Evolutionary conservation across 495 filamentous ascomycete species (phyloP).

Genomic region (Lophium mytilinum): DNA sequence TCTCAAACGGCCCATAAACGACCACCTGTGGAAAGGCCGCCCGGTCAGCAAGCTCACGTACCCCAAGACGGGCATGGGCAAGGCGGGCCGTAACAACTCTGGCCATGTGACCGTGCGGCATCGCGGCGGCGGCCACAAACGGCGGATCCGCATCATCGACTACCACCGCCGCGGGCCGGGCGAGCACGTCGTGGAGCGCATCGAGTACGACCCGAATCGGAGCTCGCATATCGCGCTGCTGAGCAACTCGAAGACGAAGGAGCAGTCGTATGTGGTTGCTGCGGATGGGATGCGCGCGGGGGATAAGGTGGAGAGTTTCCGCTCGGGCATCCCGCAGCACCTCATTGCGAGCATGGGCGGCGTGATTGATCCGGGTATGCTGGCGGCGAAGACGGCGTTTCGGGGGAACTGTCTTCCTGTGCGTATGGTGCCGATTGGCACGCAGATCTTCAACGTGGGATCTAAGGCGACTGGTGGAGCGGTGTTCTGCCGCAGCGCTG

Average conservation of each 20-base stretch:
- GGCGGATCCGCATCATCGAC: constrained; percentile 84
- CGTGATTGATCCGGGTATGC: constrained; percentile 80
- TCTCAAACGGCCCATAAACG: constrained; percentile 83
- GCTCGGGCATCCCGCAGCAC: constrained; percentile 75
- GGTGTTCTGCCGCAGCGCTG: constrained; percentile 88
- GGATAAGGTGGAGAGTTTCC: constrained; percentile 84
- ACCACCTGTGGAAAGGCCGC: constrained; percentile 90
- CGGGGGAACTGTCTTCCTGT: constrained; percentile 91
- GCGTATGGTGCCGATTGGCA: constrained; percentile 89
- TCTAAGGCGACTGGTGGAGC: constrained; percentile 62
- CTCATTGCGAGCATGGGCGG: constrained; percentile 87
- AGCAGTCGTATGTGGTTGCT: constrained; percentile 83
- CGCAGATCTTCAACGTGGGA: constrained; percentile 82
- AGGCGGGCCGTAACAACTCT: constrained; percentile 84
- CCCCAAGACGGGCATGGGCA: constrained; percentile 79
- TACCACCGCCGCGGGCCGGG: constrained; percentile 69
- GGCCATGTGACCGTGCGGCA: constrained; percentile 82
- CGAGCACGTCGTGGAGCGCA: constrained; percentile 78
- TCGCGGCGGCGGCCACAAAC: constrained; percentile 81
- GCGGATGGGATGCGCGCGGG: constrained; percentile 88
- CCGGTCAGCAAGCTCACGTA: constrained; percentile 77
- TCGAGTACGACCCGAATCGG: constrained; percentile 91
- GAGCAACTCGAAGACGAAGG: constrained; percentile 56
- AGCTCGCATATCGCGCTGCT: constrained; percentile 89
- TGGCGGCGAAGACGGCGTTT: constrained; percentile 88